Conservation (phyloP, 169 alveolate genomes). For the Pseudocohnilembus persalinus region DNA sequence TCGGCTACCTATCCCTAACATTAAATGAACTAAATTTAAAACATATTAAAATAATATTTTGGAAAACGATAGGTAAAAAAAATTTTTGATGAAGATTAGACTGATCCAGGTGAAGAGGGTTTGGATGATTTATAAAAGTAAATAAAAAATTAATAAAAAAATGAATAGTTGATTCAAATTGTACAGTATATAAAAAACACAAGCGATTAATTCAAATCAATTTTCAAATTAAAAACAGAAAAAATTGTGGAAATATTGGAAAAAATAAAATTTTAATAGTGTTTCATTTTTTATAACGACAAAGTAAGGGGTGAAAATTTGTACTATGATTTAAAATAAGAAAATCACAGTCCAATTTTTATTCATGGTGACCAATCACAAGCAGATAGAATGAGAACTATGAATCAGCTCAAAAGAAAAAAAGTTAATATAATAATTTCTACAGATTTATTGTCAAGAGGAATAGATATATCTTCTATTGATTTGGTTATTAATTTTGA, state of each 20-base stretch:
- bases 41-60: neutral
- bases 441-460: slow-evolving; percentile 91
- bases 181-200: slow-evolving; percentile 1
- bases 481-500: slow-evolving; percentile 69
- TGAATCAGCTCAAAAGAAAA: slow-evolving; percentile 88
- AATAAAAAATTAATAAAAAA: slow-evolving; percentile 10
- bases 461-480: slow-evolving; percentile 59
- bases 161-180: slow-evolving; percentile 8
- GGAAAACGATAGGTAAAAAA: slow-evolving; percentile 5
- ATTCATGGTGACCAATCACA: slow-evolving; percentile 96
- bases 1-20: neutral
- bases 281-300: slow-evolving; percentile 48
- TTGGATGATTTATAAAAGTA: slow-evolving; percentile 3
- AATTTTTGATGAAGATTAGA: neutral
- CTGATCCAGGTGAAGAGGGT: neutral
- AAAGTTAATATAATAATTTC: slow-evolving; percentile 94
- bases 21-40: neutral
- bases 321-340: slow-evolving; percentile 30
- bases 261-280: slow-evolving; percentile 20
- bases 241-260: neutral
- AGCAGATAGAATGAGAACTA: slow-evolving; percentile 93
- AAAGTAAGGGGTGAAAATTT: slow-evolving; percentile 46
- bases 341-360: slow-evolving; percentile 28
- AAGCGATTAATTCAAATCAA: slow-evolving; percentile 7
- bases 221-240: slow-evolving; percentile 14